Percentiles rank a stretch among this genome's conserved stretches.
Conservation (phyloP, 1,284 basidiomycete genomes). For the Moesziomyces sp. region DNA sequence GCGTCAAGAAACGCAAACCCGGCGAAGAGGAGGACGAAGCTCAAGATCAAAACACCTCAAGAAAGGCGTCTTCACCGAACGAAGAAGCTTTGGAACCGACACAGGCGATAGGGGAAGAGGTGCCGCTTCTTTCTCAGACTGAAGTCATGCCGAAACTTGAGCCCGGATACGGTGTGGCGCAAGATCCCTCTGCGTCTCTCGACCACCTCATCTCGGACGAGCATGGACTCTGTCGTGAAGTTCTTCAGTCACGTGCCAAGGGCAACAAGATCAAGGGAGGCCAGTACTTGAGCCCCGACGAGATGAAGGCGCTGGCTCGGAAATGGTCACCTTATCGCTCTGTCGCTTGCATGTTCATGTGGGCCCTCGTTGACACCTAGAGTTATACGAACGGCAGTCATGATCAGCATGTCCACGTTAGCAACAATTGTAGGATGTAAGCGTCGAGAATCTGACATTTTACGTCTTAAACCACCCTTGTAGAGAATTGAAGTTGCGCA, state of each 20-base stretch:
- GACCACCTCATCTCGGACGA: conserved; percentile 33
- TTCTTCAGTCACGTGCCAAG: conserved; percentile 47
- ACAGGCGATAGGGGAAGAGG: conserved; percentile 22
- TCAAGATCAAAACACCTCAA: conserved; percentile 4
- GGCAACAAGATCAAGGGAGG: conserved; percentile 65
- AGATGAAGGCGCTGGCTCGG: conserved; percentile 61
- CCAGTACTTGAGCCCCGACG: conserved; percentile 59
- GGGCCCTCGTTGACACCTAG: conserved; percentile 53
- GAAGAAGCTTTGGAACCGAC: conserved; percentile 29
- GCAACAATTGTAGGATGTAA: too few species aligned
- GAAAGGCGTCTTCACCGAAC: conserved; percentile 1
- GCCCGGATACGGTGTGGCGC: conserved; percentile 8
- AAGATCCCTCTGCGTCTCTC: conserved; percentile 4
- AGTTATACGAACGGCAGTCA: neutral
- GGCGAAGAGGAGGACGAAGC: conserved; percentile 33
- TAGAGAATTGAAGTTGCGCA: conserved; percentile 3
- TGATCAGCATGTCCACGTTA: too few species aligned
- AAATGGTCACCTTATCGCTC: conserved; percentile 61
- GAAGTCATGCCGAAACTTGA: conserved; percentile 39
- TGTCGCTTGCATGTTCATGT: conserved; percentile 62
- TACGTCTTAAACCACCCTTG: too few species aligned
- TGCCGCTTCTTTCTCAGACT: conserved; percentile 28
- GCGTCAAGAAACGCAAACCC: conserved; percentile 51
- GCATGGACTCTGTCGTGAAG: conserved; percentile 31
- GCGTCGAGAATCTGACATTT: conserved; percentile 12